Conservation (phyloP, 2,329 filamentous ascomycete species). For the Zalaria sp. region DNA sequence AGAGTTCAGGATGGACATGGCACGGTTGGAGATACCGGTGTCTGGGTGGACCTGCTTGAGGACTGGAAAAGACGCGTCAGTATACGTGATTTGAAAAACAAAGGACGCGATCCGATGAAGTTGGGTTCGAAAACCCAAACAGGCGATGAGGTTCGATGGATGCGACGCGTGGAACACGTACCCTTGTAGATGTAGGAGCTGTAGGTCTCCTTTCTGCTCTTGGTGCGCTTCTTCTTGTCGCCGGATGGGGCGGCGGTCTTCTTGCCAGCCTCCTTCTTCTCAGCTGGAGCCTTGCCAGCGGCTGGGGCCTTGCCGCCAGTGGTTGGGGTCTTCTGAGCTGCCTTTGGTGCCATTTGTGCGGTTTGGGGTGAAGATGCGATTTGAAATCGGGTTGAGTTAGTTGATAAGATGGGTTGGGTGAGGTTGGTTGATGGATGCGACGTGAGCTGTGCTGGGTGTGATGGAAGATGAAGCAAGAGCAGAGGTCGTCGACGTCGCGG, state of each 20-base stretch:
- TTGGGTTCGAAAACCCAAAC: conserved; percentile 6
- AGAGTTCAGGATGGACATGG: conserved; percentile 99
- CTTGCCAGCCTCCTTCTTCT: conserved; percentile 99
- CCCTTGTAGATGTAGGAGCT: conserved; percentile 99
- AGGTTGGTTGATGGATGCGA: conserved; percentile 16
- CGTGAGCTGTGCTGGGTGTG: conserved; percentile 13
- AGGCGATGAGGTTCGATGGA: conserved; percentile 4
- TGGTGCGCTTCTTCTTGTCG: conserved; percentile 99
- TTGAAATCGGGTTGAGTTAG: conserved; percentile 13
- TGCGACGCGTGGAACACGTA: conserved; percentile 32
- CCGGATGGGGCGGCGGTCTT: conserved; percentile 87
- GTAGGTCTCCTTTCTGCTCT: conserved; percentile 99
- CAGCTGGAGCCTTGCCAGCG: conserved; percentile 64
- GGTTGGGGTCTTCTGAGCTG: conserved; percentile 93
- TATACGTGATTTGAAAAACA: conserved; percentile 6
- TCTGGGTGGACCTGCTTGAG: conserved; percentile 99
- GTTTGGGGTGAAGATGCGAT: conserved; percentile 1
- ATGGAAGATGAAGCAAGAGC: conserved; percentile 21
- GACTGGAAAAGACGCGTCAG: conserved; percentile 46
- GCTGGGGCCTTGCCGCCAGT: conserved; percentile 77
- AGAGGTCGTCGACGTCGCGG: conserved; percentile 26
- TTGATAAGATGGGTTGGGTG: conserved; percentile 19
- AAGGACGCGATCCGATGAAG: conserved; percentile 4
- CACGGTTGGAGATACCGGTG: conserved; percentile 99
- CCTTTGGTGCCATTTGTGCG: conserved; percentile 80